Conservation (phyloP, 805 yeast species). For the Blastobotrys terrestris region DNA sequence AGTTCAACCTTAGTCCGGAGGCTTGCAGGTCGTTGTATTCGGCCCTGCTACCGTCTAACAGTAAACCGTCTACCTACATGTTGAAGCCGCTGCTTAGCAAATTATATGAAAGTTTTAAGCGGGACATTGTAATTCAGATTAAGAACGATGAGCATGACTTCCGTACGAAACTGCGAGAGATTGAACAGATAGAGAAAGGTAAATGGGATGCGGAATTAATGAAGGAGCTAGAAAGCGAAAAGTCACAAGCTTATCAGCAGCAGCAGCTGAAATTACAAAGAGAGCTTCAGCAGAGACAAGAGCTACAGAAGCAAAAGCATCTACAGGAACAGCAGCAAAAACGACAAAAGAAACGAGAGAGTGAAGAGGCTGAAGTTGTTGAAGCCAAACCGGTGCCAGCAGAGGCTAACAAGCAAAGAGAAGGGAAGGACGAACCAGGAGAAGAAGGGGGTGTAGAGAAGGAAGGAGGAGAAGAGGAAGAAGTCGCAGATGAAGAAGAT, state of each 20-base stretch:
- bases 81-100: constrained; percentile 18
- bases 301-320: constrained; percentile 11
- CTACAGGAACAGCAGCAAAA: constrained; percentile 3
- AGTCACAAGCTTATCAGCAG: constrained; percentile 14
- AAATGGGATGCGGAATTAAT: constrained; percentile 34
- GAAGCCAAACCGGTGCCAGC: constrained; percentile 8
- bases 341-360: neutral
- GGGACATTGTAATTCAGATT: constrained; percentile 21
- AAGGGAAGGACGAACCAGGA: constrained; percentile 8
- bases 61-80: constrained; percentile 14
- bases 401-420: constrained; percentile 5
- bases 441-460: constrained; percentile 12
- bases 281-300: constrained; percentile 18
- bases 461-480: constrained; percentile 10
- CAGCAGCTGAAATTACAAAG: constrained; percentile 19
- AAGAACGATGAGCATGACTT: constrained; percentile 33
- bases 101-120: constrained; percentile 22
- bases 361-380: constrained; percentile 2
- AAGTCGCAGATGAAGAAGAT: constrained; percentile 9
- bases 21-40: constrained; percentile 21
- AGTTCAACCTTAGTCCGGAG: constrained; percentile 19
- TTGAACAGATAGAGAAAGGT: constrained; percentile 38
- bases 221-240: constrained; percentile 24
- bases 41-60: constrained; percentile 19
- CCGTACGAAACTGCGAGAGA: constrained; percentile 33